Percentiles rank a stretch among this genome's conserved stretches.
Conservation (phyloP, 164 flowering plant species). For the Litsea cubeba region DNA sequence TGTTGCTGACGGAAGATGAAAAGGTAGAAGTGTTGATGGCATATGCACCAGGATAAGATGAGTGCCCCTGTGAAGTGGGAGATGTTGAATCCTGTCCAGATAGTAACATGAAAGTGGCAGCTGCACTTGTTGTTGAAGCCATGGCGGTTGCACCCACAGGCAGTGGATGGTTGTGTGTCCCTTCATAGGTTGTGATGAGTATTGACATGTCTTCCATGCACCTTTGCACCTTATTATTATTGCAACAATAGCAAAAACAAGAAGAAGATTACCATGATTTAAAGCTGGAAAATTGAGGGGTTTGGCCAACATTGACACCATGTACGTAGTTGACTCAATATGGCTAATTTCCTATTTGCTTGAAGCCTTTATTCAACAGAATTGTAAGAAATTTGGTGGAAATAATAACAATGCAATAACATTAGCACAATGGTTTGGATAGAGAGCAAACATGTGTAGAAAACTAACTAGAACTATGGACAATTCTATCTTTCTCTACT, state of each 20-base stretch:
- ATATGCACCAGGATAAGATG: conserved; percentile 8
- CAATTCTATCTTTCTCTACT: too few species aligned
- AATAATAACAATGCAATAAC: too few species aligned
- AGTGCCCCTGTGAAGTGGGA: conserved; percentile 3
- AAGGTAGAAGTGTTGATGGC: conserved; percentile 9
- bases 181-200: conserved; percentile 69
- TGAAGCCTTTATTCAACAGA: too few species aligned
- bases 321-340: too few species aligned
- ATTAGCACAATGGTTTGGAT: too few species aligned
- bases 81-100: conserved; percentile 17
- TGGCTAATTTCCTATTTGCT: too few species aligned
- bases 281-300: not conserved
- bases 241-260: not conserved
- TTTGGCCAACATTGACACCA: not conserved
- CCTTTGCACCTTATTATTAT: conserved; percentile 50
- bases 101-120: conserved; percentile 35
- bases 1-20: conserved; percentile 13
- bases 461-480: too few species aligned
- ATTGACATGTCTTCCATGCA: conserved; percentile 76
- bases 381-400: too few species aligned
- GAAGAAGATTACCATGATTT: not conserved
- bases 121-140: conserved; percentile 54
- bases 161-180: conserved; percentile 68
- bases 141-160: conserved; percentile 72
- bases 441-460: too few species aligned